phyloP scores from a whole-genome alignment of 169 alveolate species.

The Plasmodium inui region DNA sequence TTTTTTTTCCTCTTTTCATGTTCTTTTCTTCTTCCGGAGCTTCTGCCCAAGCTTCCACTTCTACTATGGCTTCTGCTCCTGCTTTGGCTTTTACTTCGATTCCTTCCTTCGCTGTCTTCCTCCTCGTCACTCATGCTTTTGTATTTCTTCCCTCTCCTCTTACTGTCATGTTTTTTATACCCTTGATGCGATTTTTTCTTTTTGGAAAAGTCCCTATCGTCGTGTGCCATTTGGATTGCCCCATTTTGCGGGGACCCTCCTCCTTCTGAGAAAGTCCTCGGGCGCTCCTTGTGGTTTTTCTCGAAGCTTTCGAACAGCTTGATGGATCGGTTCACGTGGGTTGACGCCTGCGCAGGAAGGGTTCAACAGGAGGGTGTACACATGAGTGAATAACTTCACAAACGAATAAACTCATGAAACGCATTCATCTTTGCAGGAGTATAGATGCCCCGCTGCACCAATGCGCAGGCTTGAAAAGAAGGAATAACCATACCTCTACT shows the following conservation, averaged over 20 bases:
- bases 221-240: background rate
- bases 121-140: constrained; percentile 37
- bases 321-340: constrained; percentile 33
- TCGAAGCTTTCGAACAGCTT: constrained; percentile 38
- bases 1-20: constrained; percentile 16
- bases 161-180: background rate
- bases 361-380: background rate
- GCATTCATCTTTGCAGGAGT: background rate
- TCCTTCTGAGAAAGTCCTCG: background rate
- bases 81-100: constrained; percentile 12
- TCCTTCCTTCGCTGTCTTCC: background rate
- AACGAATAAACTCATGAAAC: background rate
- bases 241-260: background rate
- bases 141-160: constrained; percentile 10
- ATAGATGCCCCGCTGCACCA: background rate
- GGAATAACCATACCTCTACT: constrained; percentile 40
- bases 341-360: constrained; percentile 18
- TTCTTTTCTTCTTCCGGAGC: constrained; percentile 23
- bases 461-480: background rate
- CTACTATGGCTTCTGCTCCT: background rate
- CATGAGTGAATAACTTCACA: background rate
- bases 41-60: constrained; percentile 18
- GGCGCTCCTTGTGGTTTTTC: constrained; percentile 14
- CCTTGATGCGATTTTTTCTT: constrained; percentile 32
- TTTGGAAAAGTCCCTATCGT: background rate